Evolutionary conservation across 495 filamentous ascomycete species (phyloP).

Genomic region (Aspergillus cristatus): DNA sequence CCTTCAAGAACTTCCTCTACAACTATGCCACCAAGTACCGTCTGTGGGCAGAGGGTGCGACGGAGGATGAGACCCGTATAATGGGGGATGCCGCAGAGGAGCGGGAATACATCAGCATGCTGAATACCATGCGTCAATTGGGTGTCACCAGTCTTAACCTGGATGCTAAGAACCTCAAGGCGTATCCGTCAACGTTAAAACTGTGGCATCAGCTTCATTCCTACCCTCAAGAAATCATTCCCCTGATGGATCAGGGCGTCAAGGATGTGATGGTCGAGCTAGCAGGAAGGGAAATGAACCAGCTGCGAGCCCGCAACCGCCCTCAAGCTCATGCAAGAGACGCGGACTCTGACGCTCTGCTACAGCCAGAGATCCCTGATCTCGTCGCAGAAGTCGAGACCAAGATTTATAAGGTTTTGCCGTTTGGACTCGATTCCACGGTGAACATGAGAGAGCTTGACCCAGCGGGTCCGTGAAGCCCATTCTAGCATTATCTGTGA

Average conservation of each 20-base stretch:
- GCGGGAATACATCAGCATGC: constrained; percentile 73
- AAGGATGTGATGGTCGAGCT: constrained; percentile 92
- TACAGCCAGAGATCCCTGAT: constrained; percentile 43
- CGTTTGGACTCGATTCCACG: constrained; percentile 76
- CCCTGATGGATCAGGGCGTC: constrained; percentile 87
- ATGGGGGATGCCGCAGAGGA: constrained; percentile 50
- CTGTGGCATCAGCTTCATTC: constrained; percentile 90
- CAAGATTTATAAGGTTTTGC: constrained; percentile 75
- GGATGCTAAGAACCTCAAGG: constrained; percentile 80
- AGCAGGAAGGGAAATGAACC: constrained; percentile 70
- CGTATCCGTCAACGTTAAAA: constrained; percentile 85
- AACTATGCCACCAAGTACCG: constrained; percentile 91
- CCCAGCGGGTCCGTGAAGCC: constrained; percentile 54
- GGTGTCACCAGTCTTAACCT: constrained; percentile 78
- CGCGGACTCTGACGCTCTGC: constrained; percentile 60
- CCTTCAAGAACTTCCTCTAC: constrained; percentile 82
- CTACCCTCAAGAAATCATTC: constrained; percentile 92
- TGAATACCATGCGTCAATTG: constrained; percentile 83
- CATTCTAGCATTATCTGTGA: not conserved
- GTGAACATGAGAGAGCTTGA: constrained; percentile 95
- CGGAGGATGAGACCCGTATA: constrained; percentile 60
- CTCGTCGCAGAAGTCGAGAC: constrained; percentile 56
- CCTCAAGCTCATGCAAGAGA: constrained; percentile 32
- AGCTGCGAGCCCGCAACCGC: constrained; percentile 48
- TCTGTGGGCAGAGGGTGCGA: constrained; percentile 75